phyloP scores from a whole-genome alignment of 2,329 filamentous ascomycete species.

The Myotisia sp. region DNA sequence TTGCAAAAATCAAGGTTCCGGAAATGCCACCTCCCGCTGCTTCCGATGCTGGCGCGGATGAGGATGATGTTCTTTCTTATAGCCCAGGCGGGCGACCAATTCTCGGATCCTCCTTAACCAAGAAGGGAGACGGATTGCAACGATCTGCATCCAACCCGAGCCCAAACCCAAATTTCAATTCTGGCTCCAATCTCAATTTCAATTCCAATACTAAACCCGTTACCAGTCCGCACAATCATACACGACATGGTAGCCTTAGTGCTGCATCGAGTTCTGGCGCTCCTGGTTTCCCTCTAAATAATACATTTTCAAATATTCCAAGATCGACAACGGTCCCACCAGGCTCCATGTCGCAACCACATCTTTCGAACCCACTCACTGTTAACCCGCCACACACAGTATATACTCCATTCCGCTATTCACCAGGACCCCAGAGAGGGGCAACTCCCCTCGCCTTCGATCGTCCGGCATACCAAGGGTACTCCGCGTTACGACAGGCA shows the following conservation, averaged over 20 bases:
- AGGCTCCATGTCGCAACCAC: constrained; percentile 10
- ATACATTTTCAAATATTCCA: constrained; percentile 5
- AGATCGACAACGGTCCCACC: constrained; percentile 14
- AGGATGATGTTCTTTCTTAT: constrained; percentile 28
- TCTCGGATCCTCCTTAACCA: constrained; percentile 17
- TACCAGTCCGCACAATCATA: constrained; percentile 2
- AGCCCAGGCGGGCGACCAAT: constrained; percentile 42
- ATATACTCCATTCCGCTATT: constrained; percentile 34
- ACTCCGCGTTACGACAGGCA: constrained; percentile 33
- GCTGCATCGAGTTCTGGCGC: constrained; percentile 1
- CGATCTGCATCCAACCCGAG: constrained; percentile 19
- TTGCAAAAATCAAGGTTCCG: constrained; percentile 2
- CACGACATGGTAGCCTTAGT: not conserved
- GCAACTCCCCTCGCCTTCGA: constrained; percentile 26
- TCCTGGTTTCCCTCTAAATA: not conserved
- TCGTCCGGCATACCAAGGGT: constrained; percentile 33
- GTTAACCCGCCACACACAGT: constrained; percentile 25
- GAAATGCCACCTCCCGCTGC: constrained; percentile 2
- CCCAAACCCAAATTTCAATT: too few species aligned
- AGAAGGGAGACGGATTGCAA: constrained; percentile 14
- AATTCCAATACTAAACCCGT: not conserved
- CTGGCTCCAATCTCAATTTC: not conserved
- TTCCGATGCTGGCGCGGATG: constrained; percentile 6
- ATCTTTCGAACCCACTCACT: constrained; percentile 2
- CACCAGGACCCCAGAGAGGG: constrained; percentile 28